Base-by-base conservation (phyloP, 1,139 yeast genomes). In the Taphrina pruni region DNA sequence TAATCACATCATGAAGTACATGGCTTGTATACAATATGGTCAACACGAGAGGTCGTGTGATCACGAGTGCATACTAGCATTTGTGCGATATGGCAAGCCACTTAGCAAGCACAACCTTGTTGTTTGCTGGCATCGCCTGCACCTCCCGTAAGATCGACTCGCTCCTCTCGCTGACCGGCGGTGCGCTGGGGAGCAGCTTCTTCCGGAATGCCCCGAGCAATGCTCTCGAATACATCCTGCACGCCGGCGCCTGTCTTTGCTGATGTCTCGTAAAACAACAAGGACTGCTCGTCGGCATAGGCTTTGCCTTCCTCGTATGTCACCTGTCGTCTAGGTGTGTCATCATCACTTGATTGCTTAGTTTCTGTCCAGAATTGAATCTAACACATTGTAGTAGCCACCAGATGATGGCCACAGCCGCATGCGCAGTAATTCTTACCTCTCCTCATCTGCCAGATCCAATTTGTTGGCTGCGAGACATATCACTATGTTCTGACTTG, bases 211-310 rank as follows among this genome's bases (percentile, higher is more conserved):
- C 58, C 60, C 9, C 62, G 43, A 17, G 97, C 99, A 73, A 94
- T 90, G 11, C 92, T 95, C 76, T 91, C 82, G 77, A 94, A 94
- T 65, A 93, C 97, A 72, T 93, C 97, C 75, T 89, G 91, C 52
- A 94, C 97, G 76, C 93, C 92, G 75, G 85, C 83, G n/a, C 96
- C 89, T 2, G 96, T 87, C 81, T 94, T 94, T 39, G 99, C 99
- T 77, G 96, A 88, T 14, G 98, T 92, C 80, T 94, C 99, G 77
- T 90, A 94, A 78, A 94, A 94, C 73, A 94, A 80, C 70, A 94
- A 82, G 0, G 91, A 93, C 79, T 92, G 97, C 75, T 92, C 97
- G 60, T 87, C 85, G 1, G 92, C 91, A 72, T 93, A 83, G 71
- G 84, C 85, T 78, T 88, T 83, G 55, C 97, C 99, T 77, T 94